phyloP scores from a whole-genome alignment of 768 basidiomycete genomes.

The button mushroom (Agaricus bisporus) region DNA sequence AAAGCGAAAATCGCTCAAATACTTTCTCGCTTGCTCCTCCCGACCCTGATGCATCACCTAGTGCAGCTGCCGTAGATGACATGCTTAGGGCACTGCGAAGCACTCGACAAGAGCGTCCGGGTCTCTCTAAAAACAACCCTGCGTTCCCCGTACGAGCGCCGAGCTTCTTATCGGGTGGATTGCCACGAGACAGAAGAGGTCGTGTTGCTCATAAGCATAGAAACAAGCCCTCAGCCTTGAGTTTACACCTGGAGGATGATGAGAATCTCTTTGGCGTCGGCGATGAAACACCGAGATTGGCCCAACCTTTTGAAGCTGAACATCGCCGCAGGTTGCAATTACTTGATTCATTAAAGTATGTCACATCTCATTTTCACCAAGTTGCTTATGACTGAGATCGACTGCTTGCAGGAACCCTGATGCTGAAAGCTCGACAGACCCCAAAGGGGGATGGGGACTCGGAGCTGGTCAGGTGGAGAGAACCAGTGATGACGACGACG shows the following conservation, averaged over 20 bases:
- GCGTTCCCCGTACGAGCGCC: conserved; percentile 37
- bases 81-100: conserved; percentile 59
- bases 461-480: conserved; percentile 53
- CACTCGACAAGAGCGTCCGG: conserved; percentile 33
- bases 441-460: conserved; percentile 67
- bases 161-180: conserved; percentile 66
- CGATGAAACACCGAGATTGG: conserved; percentile 49
- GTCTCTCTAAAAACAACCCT: conserved; percentile 21
- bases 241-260: conserved; percentile 25
- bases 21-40: conserved; percentile 57
- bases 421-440: conserved; percentile 25
- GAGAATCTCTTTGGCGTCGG: conserved; percentile 32
- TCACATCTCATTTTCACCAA: background rate
- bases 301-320: conserved; percentile 18
- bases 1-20: conserved; percentile 51
- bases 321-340: conserved; percentile 38
- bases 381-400: background rate
- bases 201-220: conserved; percentile 56
- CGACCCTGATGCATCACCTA: conserved; percentile 48
- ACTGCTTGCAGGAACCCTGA: conserved; percentile 44
- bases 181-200: conserved; percentile 74
- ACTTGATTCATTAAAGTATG: conserved; percentile 45
- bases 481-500: conserved; percentile 52
- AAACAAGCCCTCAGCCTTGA: conserved; percentile 25
- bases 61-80: conserved; percentile 64